Conservation (phyloP, 2,329 filamentous ascomycete genomes). For the Apiospora malaysiana region DNA sequence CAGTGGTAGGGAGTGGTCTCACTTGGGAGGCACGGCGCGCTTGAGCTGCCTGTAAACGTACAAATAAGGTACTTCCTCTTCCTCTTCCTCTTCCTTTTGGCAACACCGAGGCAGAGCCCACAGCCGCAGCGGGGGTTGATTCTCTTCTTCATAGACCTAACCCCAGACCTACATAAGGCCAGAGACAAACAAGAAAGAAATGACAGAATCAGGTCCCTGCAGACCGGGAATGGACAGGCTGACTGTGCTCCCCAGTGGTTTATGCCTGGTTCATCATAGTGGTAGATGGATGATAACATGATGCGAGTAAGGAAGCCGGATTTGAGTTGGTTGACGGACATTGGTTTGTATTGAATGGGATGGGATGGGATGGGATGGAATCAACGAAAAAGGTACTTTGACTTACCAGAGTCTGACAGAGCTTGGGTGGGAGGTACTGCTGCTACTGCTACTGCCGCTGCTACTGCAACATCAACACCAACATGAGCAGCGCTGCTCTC, state of each 20-base stretch:
- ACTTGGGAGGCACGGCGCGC: slow-evolving; percentile 10
- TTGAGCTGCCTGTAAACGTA: slow-evolving; percentile 9
- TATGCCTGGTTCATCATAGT: slow-evolving; percentile 11
- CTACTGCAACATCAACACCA: background rate
- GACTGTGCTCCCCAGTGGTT: background rate
- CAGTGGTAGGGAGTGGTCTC: background rate
- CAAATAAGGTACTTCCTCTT: slow-evolving; percentile 5
- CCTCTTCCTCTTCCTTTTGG: background rate
- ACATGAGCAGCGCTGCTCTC: background rate
- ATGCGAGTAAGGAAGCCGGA: slow-evolving; percentile 1
- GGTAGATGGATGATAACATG: slow-evolving; percentile 2
- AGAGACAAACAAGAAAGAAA: background rate
- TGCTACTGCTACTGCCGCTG: background rate
- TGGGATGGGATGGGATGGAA: background rate
- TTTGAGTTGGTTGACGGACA: background rate
- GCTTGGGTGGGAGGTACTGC: slow-evolving; percentile 16
- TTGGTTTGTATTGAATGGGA: background rate
- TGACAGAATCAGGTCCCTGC: slow-evolving; percentile 11
- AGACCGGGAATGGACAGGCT: background rate
- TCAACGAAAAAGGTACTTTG: background rate
- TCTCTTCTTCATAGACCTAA: background rate
- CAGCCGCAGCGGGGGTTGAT: background rate
- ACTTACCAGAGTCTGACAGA: slow-evolving; percentile 10
- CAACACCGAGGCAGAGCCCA: background rate
- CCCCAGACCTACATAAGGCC: background rate